A percentile compares a stretch with the other conserved stretches of the same genome.
Evolutionary conservation across 2,329 filamentous ascomycete genomes (phyloP).

Genomic region (Monilinia fructigena): DNA sequence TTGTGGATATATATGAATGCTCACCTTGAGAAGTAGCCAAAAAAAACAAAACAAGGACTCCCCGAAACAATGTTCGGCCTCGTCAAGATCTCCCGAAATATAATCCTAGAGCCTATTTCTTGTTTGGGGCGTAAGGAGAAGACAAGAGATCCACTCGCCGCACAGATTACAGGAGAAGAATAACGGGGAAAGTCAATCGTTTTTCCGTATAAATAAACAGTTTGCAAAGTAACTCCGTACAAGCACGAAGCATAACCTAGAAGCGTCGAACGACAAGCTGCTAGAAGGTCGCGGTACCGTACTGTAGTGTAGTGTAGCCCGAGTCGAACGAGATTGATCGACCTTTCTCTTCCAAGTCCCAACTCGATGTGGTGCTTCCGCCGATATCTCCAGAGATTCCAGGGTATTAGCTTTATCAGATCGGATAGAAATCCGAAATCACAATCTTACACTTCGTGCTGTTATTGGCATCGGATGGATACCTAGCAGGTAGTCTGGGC

Average conservation of each 20-base stretch:
- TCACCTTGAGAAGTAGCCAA: constrained; percentile 16
- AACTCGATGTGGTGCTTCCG: constrained; percentile 4
- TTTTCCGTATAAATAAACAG: constrained; percentile 9
- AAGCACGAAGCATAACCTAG: neutral
- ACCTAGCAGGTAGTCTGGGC: no score
- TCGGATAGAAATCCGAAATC: constrained; percentile 13
- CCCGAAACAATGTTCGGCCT: constrained; percentile 22
- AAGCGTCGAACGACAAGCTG: constrained; percentile 2
- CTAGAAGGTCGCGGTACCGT: neutral
- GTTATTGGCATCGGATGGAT: no score
- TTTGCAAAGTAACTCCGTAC: neutral
- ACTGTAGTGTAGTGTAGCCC: no score
- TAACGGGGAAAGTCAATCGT: constrained; percentile 17
- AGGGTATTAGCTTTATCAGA: neutral
- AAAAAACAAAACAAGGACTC: constrained; percentile 22
- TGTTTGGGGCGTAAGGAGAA: constrained; percentile 23
- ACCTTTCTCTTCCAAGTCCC: neutral
- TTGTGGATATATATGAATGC: constrained; percentile 25
- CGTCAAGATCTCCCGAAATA: constrained; percentile 27
- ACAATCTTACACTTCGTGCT: constrained; percentile 1
- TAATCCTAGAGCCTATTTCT: constrained; percentile 10
- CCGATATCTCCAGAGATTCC: neutral
- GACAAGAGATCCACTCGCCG: constrained; percentile 22
- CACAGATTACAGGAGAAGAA: constrained; percentile 21
- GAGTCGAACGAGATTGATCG: constrained; percentile 16